These are phyloP conservation scores for Sorghum bicolor DNA, from an alignment of 176 grass and related monocot species.

Conservation along the genomic window DNA sequence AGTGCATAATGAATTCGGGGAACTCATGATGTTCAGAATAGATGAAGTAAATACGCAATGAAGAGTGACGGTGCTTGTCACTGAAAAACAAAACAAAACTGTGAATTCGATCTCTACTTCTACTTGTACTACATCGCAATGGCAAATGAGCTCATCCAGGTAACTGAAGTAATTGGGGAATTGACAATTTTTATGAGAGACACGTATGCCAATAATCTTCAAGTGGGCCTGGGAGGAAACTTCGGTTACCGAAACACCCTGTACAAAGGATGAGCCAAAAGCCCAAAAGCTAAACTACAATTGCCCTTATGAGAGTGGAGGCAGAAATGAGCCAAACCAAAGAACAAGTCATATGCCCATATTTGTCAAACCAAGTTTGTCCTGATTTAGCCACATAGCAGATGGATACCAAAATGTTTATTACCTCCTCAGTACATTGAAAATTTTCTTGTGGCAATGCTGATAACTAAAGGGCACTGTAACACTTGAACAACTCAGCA, in stretches of 20 bases:
- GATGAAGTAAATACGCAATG: background rate
- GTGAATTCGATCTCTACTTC: background rate
- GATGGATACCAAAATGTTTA: background rate
- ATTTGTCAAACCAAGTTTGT: constrained; percentile 1
- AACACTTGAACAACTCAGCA: background rate
- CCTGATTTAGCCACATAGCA: background rate
- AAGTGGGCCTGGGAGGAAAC: background rate
- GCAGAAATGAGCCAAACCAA: background rate
- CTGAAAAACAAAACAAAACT: background rate
- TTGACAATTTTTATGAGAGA: background rate
- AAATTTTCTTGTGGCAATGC: background rate
- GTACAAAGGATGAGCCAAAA: background rate
- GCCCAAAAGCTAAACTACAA: background rate
- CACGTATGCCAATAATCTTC: background rate
- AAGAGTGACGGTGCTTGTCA: background rate
- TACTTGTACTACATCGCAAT: background rate
- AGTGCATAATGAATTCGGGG: background rate
- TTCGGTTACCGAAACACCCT: background rate
- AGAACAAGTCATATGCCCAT: background rate
- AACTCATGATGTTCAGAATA: background rate
- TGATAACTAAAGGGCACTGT: background rate
- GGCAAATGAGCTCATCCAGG: background rate
- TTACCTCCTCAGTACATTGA: background rate
- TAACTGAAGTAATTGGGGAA: background rate
- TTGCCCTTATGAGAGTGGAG: background rate